Base-by-base conservation (phyloP, 208 protist species). In the Trypanosomatidae sp. region DNA sequence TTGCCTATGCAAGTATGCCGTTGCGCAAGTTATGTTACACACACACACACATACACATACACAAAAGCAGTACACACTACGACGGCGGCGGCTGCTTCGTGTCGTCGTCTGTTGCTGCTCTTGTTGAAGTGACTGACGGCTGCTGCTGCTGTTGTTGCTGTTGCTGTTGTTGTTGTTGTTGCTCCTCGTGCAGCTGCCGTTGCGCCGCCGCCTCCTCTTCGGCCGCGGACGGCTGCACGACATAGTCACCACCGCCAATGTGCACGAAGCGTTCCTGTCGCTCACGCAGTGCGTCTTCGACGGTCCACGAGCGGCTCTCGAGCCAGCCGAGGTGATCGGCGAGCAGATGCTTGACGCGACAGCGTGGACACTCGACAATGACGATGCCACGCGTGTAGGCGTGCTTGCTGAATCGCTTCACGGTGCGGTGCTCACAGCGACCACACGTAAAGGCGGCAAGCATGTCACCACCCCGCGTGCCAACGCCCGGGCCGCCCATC, bases 311-410 rank as follows among this genome's bases (percentile, higher is more conserved):
- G 40, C 73, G 69, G 52, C 87, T 73, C 20, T 67, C 53, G 56
- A 94, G 68, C 84, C 86, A 96, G 27, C 86, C 86, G 24, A 94
- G 60, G 62, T 96, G 91, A 57, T 96, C 89, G 1, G 89, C 89
- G 26, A 96, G 53, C 16, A 96, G 64, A 53, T 96, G 89, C 58
- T 77, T 71, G 15, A 75, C 66, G 13, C 67, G 55, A 62, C 89
- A 96, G 42, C 69, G 66, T 18, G 80, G 72, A 43, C 89, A 96
- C 54, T 92, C 57, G 40, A 94, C 73, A 53, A 96, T 88, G 18
- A 96, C 89, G 33, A 94, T 89, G 11, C 89, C 89, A 21, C 92
- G 88, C 15, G 78, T 81, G 62, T 96, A 96, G 13, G 86, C 67
- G 56, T 91, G 71, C 47, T 91, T 92, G 39, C 67, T 88, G 61